Evolutionary conservation across 2,329 filamentous ascomycete species (phyloP), one percentile per base, ranked within the genome.

Genomic region (Passalora sequoiae): DNA sequence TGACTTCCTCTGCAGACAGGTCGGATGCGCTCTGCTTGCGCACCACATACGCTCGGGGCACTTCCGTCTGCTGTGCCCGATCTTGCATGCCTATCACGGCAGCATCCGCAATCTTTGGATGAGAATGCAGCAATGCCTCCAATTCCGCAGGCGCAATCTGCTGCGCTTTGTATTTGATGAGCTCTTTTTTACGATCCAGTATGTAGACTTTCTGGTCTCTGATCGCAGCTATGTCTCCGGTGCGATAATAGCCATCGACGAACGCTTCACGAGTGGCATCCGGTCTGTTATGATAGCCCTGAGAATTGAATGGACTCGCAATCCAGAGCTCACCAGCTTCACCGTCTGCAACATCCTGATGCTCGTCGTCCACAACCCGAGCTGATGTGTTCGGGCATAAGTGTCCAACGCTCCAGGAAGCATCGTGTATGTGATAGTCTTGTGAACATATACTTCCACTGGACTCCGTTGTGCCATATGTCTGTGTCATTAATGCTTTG

Each of bases 81-180:
- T 30, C 35, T 10, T 33, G 30, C 1, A 89, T 71, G 12, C 82
- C 81, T 51, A 92, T 87, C 5, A 92, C 86, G 12, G 86, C 81
- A 52, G 80, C 84, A 65, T 92, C 86, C 29, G 78, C 77, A 12
- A 92, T 85, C 10, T 74, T 73, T 0, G 81, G 78, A 62, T 91
- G 86, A 4, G 38, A 38, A 15, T 33, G 38, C 30, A 46, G 35
- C 3, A n/a, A n/a, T n/a, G n/a, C n/a, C n/a, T n/a, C n/a, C n/a
- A n/a, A n/a, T n/a, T n/a, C n/a, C n/a, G n/a, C n/a, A n/a, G n/a
- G n/a, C n/a, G n/a, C n/a, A n/a, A n/a, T n/a, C n/a, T n/a, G n/a
- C n/a, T n/a, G n/a, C n/a, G n/a, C n/a, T n/a, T n/a, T n/a, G n/a
- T n/a, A n/a, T n/a, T n/a, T n/a, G n/a, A n/a, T n/a, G n/a, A n/a